A percentile compares a stretch with the other conserved stretches of the same genome.
phyloP scores from a whole-genome alignment of 1,284 basidiomycete species.

The Cutaneotrichosporon daszewskae region DNA sequence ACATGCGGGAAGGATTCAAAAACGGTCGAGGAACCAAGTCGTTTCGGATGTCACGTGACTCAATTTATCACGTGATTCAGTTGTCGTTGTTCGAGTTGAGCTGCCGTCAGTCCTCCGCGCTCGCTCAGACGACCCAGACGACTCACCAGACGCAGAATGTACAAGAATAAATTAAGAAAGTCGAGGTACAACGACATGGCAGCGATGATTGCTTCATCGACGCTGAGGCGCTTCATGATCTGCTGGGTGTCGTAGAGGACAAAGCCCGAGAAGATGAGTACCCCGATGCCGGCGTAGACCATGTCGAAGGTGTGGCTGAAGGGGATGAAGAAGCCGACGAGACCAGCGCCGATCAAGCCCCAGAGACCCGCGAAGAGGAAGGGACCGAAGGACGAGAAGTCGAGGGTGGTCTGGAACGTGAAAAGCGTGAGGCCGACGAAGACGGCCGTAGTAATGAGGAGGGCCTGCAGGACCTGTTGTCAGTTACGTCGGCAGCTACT shows the following conservation, averaged over 20 bases:
- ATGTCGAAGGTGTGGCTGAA: slow-evolving; percentile 46
- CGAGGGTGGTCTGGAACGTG: slow-evolving; percentile 50
- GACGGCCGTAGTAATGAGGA: slow-evolving; percentile 53
- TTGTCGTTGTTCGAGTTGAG: too few relatives aligned
- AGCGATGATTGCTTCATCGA: slow-evolving; percentile 43
- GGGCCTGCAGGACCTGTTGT: slow-evolving; percentile 51
- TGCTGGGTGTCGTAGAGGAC: slow-evolving; percentile 46
- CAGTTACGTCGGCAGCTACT: not conserved
- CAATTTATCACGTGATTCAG: too few relatives aligned
- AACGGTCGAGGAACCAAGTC: too few relatives aligned
- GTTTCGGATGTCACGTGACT: too few relatives aligned
- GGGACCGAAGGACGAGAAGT: slow-evolving; percentile 44
- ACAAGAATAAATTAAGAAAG: slow-evolving; percentile 43
- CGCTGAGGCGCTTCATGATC: slow-evolving; percentile 47
- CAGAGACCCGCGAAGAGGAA: slow-evolving; percentile 44
- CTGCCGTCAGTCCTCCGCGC: too few relatives aligned
- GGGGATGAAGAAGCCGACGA: slow-evolving; percentile 47
- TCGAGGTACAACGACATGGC: slow-evolving; percentile 34
- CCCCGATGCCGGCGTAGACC: slow-evolving; percentile 39
- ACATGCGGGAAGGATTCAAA: too few relatives aligned
- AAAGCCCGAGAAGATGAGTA: slow-evolving; percentile 46
- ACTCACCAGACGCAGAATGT: slow-evolving; percentile 40
- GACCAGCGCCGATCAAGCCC: slow-evolving; percentile 39
- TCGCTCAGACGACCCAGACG: too few relatives aligned
- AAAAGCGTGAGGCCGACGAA: slow-evolving; percentile 54